A percentile compares a stretch with the other conserved stretches of the same genome.
Conservation (phyloP, 768 basidiomycete genomes). For the Jaapia argillacea region DNA sequence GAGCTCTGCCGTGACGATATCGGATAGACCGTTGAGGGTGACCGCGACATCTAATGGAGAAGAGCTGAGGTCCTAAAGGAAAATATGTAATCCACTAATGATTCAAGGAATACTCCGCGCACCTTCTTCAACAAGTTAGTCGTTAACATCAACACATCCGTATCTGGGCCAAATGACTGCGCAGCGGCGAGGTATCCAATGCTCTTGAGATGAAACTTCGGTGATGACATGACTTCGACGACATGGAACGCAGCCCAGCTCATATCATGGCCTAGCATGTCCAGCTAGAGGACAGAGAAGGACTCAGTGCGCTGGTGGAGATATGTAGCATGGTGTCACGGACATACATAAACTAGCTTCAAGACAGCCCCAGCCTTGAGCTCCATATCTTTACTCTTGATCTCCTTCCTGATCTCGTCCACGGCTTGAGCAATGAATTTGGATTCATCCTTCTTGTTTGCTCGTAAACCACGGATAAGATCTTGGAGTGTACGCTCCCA, state of each 20-base stretch:
- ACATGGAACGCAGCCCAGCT: constrained; percentile 95
- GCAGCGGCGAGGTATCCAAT: constrained; percentile 92
- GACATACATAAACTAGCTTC: constrained; percentile 92
- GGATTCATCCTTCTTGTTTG: constrained; percentile 89
- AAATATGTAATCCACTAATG: constrained; percentile 8
- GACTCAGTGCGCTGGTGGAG: constrained; percentile 7
- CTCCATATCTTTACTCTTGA: constrained; percentile 92
- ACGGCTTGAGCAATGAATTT: constrained; percentile 89
- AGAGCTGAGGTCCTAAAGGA: constrained; percentile 68
- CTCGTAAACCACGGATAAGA: constrained; percentile 89
- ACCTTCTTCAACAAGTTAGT: constrained; percentile 95
- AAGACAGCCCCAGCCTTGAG: constrained; percentile 91
- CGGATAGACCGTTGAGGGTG: constrained; percentile 73
- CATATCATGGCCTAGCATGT: constrained; percentile 96
- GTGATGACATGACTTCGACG: constrained; percentile 95
- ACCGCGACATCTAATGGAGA: constrained; percentile 66
- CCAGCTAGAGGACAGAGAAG: constrained; percentile 47
- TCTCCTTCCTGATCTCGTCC: constrained; percentile 88
- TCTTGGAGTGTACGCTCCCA: constrained; percentile 96
- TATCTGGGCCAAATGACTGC: constrained; percentile 87
- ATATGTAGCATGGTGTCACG: neutral
- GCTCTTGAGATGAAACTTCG: constrained; percentile 84
- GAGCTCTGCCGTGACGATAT: constrained; percentile 78
- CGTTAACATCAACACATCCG: constrained; percentile 95
- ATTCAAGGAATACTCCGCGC: constrained; percentile 11